These are phyloP conservation scores for Protostelium mycophagum DNA, from an alignment of 78 protist species.

Conservation along the genomic window DNA sequence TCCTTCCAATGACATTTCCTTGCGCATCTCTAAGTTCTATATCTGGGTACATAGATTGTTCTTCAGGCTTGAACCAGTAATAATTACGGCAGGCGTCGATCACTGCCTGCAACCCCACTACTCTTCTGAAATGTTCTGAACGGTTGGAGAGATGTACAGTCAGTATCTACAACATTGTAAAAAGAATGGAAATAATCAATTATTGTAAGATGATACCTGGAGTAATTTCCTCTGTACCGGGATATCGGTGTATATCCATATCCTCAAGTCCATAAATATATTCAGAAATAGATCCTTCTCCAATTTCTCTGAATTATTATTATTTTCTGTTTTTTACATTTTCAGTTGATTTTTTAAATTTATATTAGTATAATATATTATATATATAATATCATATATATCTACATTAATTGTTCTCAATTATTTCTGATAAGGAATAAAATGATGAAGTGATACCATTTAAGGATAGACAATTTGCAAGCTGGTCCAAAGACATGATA, in stretches of 20 bases:
- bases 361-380: too few relatives aligned
- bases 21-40: neutral
- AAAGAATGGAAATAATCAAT: too few relatives aligned
- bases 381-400: too few relatives aligned
- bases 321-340: too few relatives aligned
- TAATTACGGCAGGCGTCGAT: neutral
- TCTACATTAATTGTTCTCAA: too few relatives aligned
- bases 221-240: neutral
- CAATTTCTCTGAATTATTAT: neutral
- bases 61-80: neutral
- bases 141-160: neutral
- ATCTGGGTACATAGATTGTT: neutral
- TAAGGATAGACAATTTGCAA: neutral
- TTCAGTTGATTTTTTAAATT: too few relatives aligned
- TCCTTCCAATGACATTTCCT: neutral
- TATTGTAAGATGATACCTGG: too few relatives aligned
- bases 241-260: neutral
- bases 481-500: neutral
- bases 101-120: neutral
- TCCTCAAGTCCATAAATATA: neutral
- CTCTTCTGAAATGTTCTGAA: neutral
- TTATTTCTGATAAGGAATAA: neutral
- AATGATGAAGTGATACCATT: neutral
- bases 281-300: neutral
- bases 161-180: neutral